Evolutionary conservation across 371 early-diverging fungal species (phyloP).

Genomic region (Entomophthora muscae): DNA sequence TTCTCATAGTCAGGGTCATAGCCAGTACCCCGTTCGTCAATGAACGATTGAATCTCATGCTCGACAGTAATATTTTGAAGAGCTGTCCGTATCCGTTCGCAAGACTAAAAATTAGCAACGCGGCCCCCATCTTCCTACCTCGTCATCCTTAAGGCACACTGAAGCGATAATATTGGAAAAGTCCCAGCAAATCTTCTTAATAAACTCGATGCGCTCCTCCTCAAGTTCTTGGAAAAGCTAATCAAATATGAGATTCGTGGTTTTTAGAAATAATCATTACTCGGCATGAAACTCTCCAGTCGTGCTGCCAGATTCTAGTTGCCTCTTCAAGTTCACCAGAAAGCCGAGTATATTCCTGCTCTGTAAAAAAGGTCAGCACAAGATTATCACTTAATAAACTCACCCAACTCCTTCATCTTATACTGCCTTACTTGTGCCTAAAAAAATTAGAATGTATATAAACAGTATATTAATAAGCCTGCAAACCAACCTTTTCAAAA

Average conservation of each 20-base stretch:
- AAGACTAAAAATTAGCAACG: neutral
- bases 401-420: slow-evolving; percentile 20
- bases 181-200: slow-evolving; percentile 58
- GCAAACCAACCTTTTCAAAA: slow-evolving; percentile 11
- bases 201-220: slow-evolving; percentile 70
- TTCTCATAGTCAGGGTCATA: slow-evolving; percentile 8
- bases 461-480: too few species aligned
- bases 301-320: slow-evolving; percentile 23
- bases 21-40: slow-evolving; percentile 7
- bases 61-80: neutral
- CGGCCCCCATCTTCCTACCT: slow-evolving; percentile 22
- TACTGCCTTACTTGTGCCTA: slow-evolving; percentile 15
- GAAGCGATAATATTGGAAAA: slow-evolving; percentile 72
- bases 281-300: slow-evolving; percentile 11
- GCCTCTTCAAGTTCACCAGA: slow-evolving; percentile 21
- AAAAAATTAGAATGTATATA: neutral
- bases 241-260: neutral
- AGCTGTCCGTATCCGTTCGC: neutral
- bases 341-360: slow-evolving; percentile 24
- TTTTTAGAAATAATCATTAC: neutral
- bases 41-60: slow-evolving; percentile 6
- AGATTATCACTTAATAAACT: neutral
- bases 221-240: slow-evolving; percentile 70
- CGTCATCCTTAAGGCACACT: slow-evolving; percentile 72
- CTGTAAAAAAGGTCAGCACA: slow-evolving; percentile 10